Evolutionary conservation across 2,329 filamentous ascomycete species (phyloP).

Genomic region (Colletotrichum karsti): DNA sequence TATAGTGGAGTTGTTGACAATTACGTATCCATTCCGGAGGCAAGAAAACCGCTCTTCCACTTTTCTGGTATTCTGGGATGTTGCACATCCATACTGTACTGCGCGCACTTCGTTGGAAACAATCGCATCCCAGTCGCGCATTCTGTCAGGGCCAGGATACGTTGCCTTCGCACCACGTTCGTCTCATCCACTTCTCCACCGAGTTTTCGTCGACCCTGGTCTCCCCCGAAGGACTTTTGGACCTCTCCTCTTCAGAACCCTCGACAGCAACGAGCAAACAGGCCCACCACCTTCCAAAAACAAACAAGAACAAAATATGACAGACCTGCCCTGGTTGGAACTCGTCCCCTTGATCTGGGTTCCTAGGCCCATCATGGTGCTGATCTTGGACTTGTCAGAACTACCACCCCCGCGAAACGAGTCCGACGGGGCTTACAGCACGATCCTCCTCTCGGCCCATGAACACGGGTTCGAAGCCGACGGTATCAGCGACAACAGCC

Average conservation of each 20-base stretch:
- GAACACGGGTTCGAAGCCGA: background rate
- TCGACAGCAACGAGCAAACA: background rate
- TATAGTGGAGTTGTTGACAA: background rate
- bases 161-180: conserved; percentile 4
- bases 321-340: background rate
- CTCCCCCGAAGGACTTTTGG: background rate
- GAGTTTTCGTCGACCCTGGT: background rate
- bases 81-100: background rate
- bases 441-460: background rate
- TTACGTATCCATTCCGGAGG: background rate
- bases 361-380: background rate
- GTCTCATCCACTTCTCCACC: conserved; percentile 17
- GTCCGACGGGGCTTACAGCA: background rate
- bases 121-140: background rate
- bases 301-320: background rate
- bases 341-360: conserved; percentile 7
- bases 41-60: background rate
- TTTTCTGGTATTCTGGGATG: background rate
- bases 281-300: conserved; percentile 19
- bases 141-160: background rate
- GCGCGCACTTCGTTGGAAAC: conserved; percentile 9
- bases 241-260: background rate
- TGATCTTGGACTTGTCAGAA: conserved; percentile 1
- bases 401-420: conserved; percentile 10
- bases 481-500: background rate